These are phyloP conservation scores for Castanopsis chinensis DNA, from an alignment of 306 rosid species.

Conservation along the genomic window DNA sequence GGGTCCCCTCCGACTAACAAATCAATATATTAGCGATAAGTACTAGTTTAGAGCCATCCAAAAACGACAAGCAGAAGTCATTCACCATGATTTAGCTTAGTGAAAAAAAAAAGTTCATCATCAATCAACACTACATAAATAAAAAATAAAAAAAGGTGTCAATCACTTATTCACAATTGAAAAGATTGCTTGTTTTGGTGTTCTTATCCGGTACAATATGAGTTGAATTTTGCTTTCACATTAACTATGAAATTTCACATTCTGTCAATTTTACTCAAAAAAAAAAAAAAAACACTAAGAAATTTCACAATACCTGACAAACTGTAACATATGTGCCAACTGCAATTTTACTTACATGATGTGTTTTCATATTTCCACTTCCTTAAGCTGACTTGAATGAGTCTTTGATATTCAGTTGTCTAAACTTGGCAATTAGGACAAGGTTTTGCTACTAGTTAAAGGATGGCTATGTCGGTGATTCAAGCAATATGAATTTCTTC, in stretches of 20 bases:
- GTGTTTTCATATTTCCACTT: background rate
- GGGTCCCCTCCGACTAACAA: slow-evolving; percentile 21
- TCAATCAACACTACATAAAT: slow-evolving; percentile 1
- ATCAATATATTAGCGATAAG: slow-evolving; percentile 3
- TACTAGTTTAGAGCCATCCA: slow-evolving; percentile 19
- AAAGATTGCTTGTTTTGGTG: background rate
- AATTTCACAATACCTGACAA: no score
- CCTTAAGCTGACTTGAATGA: background rate
- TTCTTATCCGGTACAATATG: background rate
- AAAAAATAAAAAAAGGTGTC: background rate
- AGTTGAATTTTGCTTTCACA: background rate
- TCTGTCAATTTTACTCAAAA: no score
- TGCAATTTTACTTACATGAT: no score
- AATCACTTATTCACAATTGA: background rate
- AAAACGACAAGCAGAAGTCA: slow-evolving; percentile 13
- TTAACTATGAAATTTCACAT: background rate
- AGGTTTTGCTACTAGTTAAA: background rate
- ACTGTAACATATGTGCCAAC: no score
- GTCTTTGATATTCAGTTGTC: background rate
- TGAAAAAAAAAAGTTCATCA: slow-evolving; percentile 17
- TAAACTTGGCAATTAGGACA: background rate
- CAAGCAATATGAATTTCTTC: background rate
- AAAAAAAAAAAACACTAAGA: no score
- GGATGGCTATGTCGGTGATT: background rate
- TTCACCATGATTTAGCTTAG: background rate